Base-by-base conservation (phyloP, 2,329 filamentous ascomycete genomes). In the Metarhizium guizhouense region DNA sequence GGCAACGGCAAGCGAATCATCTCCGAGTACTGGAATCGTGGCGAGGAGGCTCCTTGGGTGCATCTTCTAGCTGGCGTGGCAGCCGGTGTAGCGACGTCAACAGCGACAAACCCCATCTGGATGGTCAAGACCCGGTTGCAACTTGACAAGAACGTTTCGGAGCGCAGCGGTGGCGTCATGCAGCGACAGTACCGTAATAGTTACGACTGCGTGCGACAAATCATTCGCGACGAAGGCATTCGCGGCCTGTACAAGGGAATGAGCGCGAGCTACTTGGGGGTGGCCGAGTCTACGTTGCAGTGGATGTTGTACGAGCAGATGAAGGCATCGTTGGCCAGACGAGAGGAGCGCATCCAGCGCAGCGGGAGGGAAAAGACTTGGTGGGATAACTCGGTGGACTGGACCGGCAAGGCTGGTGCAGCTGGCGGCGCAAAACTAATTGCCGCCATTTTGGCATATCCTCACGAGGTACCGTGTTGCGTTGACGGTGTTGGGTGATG, bases 31-130 rank as follows among this genome's bases (percentile, higher is more conserved):
- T 84, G 89, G 67, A 90, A 93, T 71, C 67, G 82, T 62, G 83
- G 86, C 51, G 68, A 84, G 63, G 82, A 91, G 66, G 81, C 83
- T 14, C 81, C 87, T 0, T 87, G 83, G 78, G 85, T 96, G 11
- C 90, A 96, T 68, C 77, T 96, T 8, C 75, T 82, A 50, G 86
- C 90, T 1, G 92, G 88, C 5, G 83, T 88, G 1, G 78, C 81
- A 16, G 91, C 92, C 1, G 92, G 92, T 2, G 82, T 96, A 47
- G 85, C 86, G 6, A 96, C 93, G 0, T 89, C 89, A 50, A 96
- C 93, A 1, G 89, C 87, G 25, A 97, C 92, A 42, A 96, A 96
- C 71, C 92, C 92, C 1, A 96, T 97, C 66, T 97, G 92, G 92
- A 81, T 97, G 60, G 84, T 97, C 67, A 97, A 97, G 79, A 97